Conservation (phyloP, 371 early-diverging fungal species). For the Mycotypha africana region DNA sequence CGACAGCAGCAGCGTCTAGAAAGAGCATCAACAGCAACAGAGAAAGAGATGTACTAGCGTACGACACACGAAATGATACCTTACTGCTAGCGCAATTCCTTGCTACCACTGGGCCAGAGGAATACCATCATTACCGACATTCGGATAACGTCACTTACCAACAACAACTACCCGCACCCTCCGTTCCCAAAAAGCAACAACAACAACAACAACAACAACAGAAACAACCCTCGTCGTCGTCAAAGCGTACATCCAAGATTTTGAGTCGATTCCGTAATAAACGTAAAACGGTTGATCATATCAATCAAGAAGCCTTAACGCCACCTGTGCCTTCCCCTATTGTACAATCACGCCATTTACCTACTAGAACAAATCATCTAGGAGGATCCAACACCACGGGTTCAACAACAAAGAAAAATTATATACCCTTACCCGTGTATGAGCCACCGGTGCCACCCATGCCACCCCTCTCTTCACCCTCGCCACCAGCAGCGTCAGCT, state of each 20-base stretch:
- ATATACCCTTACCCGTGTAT: conserved; percentile 11
- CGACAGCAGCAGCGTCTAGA: background rate
- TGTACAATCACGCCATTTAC: too few relatives aligned
- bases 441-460: too few relatives aligned
- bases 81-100: conserved; percentile 32
- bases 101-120: conserved; percentile 33
- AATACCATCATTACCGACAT: too few relatives aligned
- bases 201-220: conserved; percentile 1
- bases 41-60: background rate
- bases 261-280: too few relatives aligned
- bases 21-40: background rate
- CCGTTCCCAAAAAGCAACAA: background rate
- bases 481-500: background rate
- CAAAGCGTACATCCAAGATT: too few relatives aligned
- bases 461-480: too few relatives aligned
- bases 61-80: conserved; percentile 15
- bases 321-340: too few relatives aligned
- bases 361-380: too few relatives aligned
- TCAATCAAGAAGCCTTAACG: too few relatives aligned
- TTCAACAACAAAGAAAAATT: conserved; percentile 2
- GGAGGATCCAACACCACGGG: too few relatives aligned
- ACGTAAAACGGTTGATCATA: too few relatives aligned
- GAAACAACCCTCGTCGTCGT: background rate
- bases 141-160: background rate
- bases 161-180: background rate